Evolutionary conservation across 164 flowering plant genomes (phyloP).

Genomic region (Echeveria elegans): DNA sequence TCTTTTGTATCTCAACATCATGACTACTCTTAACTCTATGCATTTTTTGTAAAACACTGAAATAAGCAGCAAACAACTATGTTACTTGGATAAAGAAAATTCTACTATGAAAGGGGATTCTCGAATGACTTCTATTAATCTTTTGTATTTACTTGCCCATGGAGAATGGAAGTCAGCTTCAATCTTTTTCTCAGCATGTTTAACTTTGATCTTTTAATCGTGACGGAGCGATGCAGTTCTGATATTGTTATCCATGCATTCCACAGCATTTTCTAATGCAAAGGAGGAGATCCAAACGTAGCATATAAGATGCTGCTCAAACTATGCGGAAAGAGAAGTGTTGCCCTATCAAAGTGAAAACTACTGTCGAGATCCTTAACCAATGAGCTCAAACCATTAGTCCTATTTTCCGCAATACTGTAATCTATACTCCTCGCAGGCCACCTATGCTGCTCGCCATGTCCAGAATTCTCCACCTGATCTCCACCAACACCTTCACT

Average conservation of each 20-base stretch:
- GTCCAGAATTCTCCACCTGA: slow-evolving; percentile 58
- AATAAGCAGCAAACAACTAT: too few species aligned
- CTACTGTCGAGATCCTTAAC: slow-evolving; percentile 31
- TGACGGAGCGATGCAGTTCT: slow-evolving; percentile 72
- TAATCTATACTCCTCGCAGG: slow-evolving; percentile 72
- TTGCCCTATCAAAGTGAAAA: slow-evolving; percentile 21
- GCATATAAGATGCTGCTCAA: background rate
- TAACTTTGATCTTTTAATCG: slow-evolving; percentile 56
- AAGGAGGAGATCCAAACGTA: background rate
- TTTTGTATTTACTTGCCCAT: slow-evolving; percentile 58
- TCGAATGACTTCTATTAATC: background rate
- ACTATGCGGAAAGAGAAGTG: background rate
- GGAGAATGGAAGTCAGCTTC: slow-evolving; percentile 69
- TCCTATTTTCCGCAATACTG: slow-evolving; percentile 22
- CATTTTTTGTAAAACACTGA: too few species aligned
- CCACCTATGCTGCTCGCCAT: slow-evolving; percentile 71
- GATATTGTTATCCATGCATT: slow-evolving; percentile 80
- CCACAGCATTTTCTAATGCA: slow-evolving; percentile 62
- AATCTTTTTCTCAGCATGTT: slow-evolving; percentile 60
- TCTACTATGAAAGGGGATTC: background rate
- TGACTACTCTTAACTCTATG: too few species aligned
- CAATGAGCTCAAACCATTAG: slow-evolving; percentile 39
- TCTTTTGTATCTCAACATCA: background rate
- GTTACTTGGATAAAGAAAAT: background rate
- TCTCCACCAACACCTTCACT: slow-evolving; percentile 21